Percentiles rank a stretch among this genome's conserved stretches.
Conservation (phyloP, 495 filamentous ascomycete genomes). For the Aspergillus homomorphus region DNA sequence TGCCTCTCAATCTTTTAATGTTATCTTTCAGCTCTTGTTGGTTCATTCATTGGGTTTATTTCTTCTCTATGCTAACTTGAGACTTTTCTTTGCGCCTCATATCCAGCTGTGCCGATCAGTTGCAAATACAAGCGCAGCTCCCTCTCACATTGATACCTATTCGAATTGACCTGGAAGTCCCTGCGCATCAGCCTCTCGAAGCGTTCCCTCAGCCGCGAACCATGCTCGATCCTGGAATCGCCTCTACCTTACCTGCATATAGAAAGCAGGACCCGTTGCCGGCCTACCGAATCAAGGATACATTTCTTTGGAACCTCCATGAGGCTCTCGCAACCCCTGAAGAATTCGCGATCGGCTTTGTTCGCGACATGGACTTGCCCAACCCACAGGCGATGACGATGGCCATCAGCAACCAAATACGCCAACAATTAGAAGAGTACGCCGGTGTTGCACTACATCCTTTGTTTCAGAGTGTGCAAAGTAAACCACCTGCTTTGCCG, state of each 20-base stretch:
- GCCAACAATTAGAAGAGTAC: conserved; percentile 93
- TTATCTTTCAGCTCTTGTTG: conserved; percentile 1
- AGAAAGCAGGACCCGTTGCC: conserved; percentile 71
- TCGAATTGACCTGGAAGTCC: conserved; percentile 90
- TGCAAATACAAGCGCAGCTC: conserved; percentile 77
- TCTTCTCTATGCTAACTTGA: conserved; percentile 16
- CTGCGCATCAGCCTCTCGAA: conserved; percentile 69
- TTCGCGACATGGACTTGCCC: conserved; percentile 92
- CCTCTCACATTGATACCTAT: conserved; percentile 93
- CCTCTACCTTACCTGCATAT: conserved; percentile 69
- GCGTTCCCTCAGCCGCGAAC: conserved; percentile 66
- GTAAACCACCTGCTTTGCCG: conserved; percentile 39
- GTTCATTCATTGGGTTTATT: background rate
- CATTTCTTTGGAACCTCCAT: conserved; percentile 96
- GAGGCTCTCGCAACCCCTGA: conserved; percentile 93
- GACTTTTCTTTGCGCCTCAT: conserved; percentile 1
- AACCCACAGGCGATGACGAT: conserved; percentile 60
- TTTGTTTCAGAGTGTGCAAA: conserved; percentile 64
- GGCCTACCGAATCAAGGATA: conserved; percentile 83
- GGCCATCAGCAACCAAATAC: conserved; percentile 88
- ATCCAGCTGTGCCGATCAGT: conserved; percentile 55
- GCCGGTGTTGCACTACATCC: conserved; percentile 92
- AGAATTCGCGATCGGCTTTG: conserved; percentile 84
- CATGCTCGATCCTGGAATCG: conserved; percentile 58
- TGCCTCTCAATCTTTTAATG: conserved; percentile 4